Evolutionary conservation across 2,329 filamentous ascomycete genomes (phyloP), one percentile per base, ranked within the genome.

Genomic region (Chaetothyriales sp.): DNA sequence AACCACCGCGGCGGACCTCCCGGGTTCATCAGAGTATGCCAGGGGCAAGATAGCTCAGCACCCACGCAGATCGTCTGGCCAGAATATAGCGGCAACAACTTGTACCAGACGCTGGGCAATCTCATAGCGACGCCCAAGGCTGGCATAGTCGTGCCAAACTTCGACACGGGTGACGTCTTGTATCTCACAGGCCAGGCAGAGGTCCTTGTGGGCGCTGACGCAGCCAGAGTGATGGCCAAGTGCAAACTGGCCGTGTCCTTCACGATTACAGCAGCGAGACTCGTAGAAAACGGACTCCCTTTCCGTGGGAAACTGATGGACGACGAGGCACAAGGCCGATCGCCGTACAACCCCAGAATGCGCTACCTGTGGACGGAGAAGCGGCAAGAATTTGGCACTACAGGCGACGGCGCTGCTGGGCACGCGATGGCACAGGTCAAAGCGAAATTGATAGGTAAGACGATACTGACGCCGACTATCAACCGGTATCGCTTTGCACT

Each of bases 91-190:
- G 88, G 88, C 6, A 94, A 94, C 65, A 73, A 86, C 15, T 70
- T 92, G 0, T 94, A 94, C 61, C 87, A 94, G 65, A 86, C 84
- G 0, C 74, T 94, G 0, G 88, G 88, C 1, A 94, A 94, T 62
- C 70, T 94, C 13, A 71, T 76, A 43, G 67, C 76, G 6, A 83
- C 82, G 29, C 85, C 86, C 0, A 69, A 71, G 18, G 78, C 85
- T 2, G 86, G 88, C 2, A 65, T 90, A 47, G 78, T 77, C 2
- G 75, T 94, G 37, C 86, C 87, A 0, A 80, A 89, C 64, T 90
- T 86, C 61, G 75, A 77, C 4, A 85, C 78, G 0, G 84, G 84
- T 1, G 72, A 86, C 61, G 80, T 85, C 5, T 72, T 94, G 1
- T 90, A 90, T 64, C 66, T 83, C 4, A 90, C 86, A 0, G 87